Evolutionary conservation across 2,329 filamentous ascomycete genomes (phyloP).

Genomic region (Diaporthe batatas): DNA sequence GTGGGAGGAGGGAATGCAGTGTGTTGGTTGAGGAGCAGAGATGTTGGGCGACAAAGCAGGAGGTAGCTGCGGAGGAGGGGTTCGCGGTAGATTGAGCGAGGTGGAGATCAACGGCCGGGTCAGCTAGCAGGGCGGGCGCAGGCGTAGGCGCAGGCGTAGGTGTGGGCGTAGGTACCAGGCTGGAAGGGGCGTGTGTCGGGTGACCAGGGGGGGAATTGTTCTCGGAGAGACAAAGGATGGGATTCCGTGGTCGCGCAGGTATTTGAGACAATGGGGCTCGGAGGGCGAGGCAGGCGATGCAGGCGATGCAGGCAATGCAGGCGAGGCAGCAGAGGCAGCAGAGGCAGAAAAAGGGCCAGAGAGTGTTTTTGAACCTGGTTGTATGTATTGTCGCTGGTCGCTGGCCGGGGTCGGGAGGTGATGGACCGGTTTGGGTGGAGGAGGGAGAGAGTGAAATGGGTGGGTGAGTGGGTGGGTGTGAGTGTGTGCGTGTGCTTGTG

Average conservation of each 20-base stretch:
- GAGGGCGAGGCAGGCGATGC: slow-evolving; percentile 7
- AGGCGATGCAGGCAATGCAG: no score
- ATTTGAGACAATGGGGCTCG: slow-evolving; percentile 18
- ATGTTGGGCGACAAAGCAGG: slow-evolving; percentile 22
- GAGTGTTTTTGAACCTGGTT: slow-evolving; percentile 19
- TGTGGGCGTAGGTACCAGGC: slow-evolving; percentile 15
- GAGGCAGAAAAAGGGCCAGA: slow-evolving; percentile 2
- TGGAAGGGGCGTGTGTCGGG: slow-evolving; percentile 25
- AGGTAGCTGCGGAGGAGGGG: slow-evolving; percentile 30
- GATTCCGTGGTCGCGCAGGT: slow-evolving; percentile 11
- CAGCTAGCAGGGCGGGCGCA: slow-evolving; percentile 4
- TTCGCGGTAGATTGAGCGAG: slow-evolving; percentile 25
- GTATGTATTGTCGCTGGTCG: slow-evolving; percentile 6
- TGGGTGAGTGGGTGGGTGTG: not conserved
- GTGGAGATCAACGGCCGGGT: slow-evolving; percentile 31
- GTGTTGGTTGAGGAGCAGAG: slow-evolving; percentile 17
- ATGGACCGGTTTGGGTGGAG: slow-evolving; percentile 16
- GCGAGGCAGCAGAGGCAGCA: no score
- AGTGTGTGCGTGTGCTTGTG: no score
- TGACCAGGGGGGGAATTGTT: slow-evolving; percentile 14
- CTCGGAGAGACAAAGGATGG: slow-evolving; percentile 23
- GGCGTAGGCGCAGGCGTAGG: no score
- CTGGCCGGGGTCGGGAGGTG: slow-evolving; percentile 24
- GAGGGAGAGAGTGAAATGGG: slow-evolving; percentile 5
- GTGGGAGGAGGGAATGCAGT: not conserved